Base-by-base conservation (phyloP, 805 yeast genomes). In the Schwanniomyces yamadae region DNA sequence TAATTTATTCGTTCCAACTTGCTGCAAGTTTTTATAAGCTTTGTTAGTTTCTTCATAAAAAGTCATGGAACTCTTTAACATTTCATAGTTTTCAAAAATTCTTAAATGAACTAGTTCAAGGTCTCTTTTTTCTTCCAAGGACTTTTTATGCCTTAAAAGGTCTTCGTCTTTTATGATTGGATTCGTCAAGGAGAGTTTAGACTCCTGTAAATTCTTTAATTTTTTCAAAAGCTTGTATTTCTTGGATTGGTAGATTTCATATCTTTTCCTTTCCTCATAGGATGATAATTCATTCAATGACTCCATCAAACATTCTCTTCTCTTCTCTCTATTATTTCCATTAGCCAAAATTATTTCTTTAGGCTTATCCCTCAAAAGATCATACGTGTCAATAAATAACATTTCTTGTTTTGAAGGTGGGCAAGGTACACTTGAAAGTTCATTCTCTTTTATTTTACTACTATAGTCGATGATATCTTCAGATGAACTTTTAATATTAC, bases 1-100 rank as follows among this genome's bases (percentile, higher is more conserved):
- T 23, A 69, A 52, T 43, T 66, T 67, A 45, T 61, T 66, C 13
- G 57, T 40, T 44, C 59, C 29, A 4, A 53, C 37, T 14, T 40
- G 27, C 37, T 58, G 63, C 49, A 61, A 53, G 34, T 52, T 50
- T 39, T 54, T 56, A 45, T 66, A 68, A 20, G 46, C 48, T 28
- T 54, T 52, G 42, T 66, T 61, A 8, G 69, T 59, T 28, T 67
- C 67, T 27, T 63, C 59, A 40, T 66, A 67, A 38, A 63, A 66
- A 4, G 43, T 41, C 25, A 57, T 44, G 7, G 64, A 55, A 23
- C 48, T 51, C 37, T 61, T 55, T 28, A 66, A 46, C 15, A 52
- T 45, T 33, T 64, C 66, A 42, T 64, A 65, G 36, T 61, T 54
- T 37, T 50, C 46, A 20, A 51, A 42, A n/a, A 61, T 35, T 38